Conservation (phyloP, 164 flowering plant species). For the Litsea cubeba region DNA sequence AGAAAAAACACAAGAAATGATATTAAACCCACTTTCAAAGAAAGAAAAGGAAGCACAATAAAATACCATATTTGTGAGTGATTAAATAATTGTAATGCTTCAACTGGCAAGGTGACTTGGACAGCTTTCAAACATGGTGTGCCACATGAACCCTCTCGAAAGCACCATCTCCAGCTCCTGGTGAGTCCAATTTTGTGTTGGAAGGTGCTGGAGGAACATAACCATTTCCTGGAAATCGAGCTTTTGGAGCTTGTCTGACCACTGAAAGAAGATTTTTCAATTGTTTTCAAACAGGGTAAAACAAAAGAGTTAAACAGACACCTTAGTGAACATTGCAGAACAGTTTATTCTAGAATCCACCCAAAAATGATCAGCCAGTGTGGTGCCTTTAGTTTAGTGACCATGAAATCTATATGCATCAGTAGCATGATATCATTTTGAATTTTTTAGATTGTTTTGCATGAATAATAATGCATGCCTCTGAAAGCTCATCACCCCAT, state of each 20-base stretch:
- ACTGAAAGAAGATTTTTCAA: constrained; percentile 37
- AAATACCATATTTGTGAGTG: not conserved
- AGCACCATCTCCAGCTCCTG: constrained; percentile 94
- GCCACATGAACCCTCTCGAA: constrained; percentile 97
- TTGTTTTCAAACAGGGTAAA: not conserved
- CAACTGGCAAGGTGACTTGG: constrained; percentile 83
- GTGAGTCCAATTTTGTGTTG: constrained; percentile 77
- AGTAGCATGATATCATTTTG: not conserved
- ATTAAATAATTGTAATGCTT: not conserved
- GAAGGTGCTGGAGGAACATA: constrained; percentile 95
- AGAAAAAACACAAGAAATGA: not conserved
- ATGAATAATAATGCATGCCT: too few relatives aligned
- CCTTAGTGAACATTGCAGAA: not conserved
- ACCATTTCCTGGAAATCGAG: constrained; percentile 98
- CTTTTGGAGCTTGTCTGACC: constrained; percentile 89
- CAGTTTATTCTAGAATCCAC: not conserved
- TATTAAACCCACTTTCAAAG: not conserved
- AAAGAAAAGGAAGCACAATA: not conserved
- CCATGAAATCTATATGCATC: not conserved
- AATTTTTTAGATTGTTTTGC: too few relatives aligned
- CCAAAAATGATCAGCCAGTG: not conserved
- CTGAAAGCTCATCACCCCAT: not conserved
- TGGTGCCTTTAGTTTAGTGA: not conserved
- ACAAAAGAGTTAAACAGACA: too few relatives aligned
- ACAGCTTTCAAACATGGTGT: constrained; percentile 82